Evolutionary conservation across 2,329 filamentous ascomycete genomes (phyloP).

Genomic region (Penicillium sp.): DNA sequence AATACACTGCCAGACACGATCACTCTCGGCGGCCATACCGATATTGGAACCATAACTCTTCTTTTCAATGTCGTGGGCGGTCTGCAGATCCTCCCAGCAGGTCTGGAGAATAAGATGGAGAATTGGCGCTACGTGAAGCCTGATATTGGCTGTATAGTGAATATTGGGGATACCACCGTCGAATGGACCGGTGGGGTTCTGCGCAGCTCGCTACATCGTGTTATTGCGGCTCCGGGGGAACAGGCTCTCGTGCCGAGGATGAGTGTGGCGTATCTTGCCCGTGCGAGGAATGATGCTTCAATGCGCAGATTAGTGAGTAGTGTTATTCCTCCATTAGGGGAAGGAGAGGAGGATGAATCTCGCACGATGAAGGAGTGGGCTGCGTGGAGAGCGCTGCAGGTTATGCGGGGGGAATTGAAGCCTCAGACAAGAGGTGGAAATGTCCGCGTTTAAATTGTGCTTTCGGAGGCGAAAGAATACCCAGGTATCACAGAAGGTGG

Average conservation of each 20-base stretch:
- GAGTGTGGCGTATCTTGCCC: constrained; percentile 24
- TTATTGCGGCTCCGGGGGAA: constrained; percentile 26
- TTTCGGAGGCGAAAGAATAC: no score
- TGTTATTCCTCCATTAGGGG: constrained; percentile 12
- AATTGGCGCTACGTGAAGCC: constrained; percentile 30
- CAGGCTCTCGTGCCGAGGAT: constrained; percentile 18
- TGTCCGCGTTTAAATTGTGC: no score
- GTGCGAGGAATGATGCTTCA: constrained; percentile 15
- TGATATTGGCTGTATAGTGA: constrained; percentile 42
- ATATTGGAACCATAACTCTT: constrained; percentile 43
- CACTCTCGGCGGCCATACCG: constrained; percentile 37
- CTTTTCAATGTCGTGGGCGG: constrained; percentile 43
- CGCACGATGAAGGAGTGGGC: constrained; percentile 16
- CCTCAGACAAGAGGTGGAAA: constrained; percentile 11
- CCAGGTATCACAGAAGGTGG: no score
- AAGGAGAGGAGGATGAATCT: constrained; percentile 14
- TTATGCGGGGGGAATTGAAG: constrained; percentile 17
- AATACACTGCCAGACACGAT: constrained; percentile 17
- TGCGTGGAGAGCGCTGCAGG: constrained; percentile 11
- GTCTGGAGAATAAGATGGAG: constrained; percentile 8
- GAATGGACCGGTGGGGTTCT: constrained; percentile 49
- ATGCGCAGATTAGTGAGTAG: constrained; percentile 19
- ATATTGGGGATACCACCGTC: constrained; percentile 54
- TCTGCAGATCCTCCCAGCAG: constrained; percentile 38
- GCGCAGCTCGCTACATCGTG: constrained; percentile 32